Evolutionary conservation across 1,139 yeast genomes (phyloP).

Genomic region (Pichia sp.): DNA sequence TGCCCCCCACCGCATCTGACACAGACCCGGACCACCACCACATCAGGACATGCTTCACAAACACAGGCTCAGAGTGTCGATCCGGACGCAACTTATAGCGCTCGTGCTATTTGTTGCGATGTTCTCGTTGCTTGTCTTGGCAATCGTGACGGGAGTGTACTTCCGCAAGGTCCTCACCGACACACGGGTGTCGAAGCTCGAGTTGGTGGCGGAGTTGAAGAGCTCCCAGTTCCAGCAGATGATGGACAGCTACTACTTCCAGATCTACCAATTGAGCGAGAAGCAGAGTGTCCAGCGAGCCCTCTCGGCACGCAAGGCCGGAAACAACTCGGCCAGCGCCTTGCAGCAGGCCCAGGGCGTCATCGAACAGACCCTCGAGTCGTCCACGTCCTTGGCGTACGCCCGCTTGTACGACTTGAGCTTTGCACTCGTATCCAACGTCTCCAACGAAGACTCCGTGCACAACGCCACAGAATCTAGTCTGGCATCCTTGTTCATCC

Average conservation of each 20-base stretch:
- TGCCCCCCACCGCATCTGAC: background rate
- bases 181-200: constrained; percentile 65
- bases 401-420: constrained; percentile 63
- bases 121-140: constrained; percentile 68
- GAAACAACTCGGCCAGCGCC: constrained; percentile 50
- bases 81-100: constrained; percentile 70
- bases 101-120: constrained; percentile 74
- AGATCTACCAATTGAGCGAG: constrained; percentile 63
- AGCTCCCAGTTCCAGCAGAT: constrained; percentile 75
- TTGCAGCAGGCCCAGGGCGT: constrained; percentile 40
- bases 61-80: constrained; percentile 44
- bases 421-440: constrained; percentile 20
- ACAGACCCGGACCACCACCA: background rate
- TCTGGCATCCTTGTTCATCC: constrained; percentile 39
- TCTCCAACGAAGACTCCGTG: constrained; percentile 36
- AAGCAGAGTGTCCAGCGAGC: constrained; percentile 59
- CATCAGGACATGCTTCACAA: constrained; percentile 13
- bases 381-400: constrained; percentile 60
- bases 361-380: constrained; percentile 56
- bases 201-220: constrained; percentile 75
- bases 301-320: constrained; percentile 62
- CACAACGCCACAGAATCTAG: constrained; percentile 35
- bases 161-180: constrained; percentile 61
- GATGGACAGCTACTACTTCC: constrained; percentile 60
- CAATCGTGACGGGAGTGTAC: constrained; percentile 76